Base-by-base conservation (phyloP, 2,329 filamentous ascomycete genomes). In the Tolypocladium album region DNA sequence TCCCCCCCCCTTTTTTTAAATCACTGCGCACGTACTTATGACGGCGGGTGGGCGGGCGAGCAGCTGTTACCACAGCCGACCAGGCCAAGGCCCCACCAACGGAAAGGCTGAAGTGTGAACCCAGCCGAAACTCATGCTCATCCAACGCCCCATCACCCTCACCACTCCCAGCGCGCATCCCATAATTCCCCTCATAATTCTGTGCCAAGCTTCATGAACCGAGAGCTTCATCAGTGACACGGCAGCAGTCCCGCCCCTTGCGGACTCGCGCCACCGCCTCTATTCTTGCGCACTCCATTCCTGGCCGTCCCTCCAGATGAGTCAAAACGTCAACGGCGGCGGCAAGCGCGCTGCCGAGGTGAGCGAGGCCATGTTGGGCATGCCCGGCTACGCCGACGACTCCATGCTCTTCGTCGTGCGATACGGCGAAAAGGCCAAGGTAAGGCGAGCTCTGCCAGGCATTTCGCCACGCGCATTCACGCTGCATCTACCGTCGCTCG, bases 361-460 rank as follows among this genome's bases (percentile, higher is more conserved):
- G 31, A 64, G 63, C 60, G 61, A 67, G 11, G 65, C 67, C 43
- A 66, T 70, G 66, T 64, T 69, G 12, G 60, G 57, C 24, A 55
- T 70, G 1, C 66, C 69, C 1, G 68, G 66, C 22, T 71, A 71
- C 43, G 67, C 67, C 12, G 66, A 71, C 58, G 69, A 72, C 60
- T 67, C 67, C 31, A 65, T 72, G 62, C 63, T 72, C 56, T 70
- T 68, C 45, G 61, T 70, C 7, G 58, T 68, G 17, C 67, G 70
- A 40, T 71, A 70, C 52, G 60, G 65, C 2, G 43, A 56, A 31
- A 57, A 60, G 34, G 67, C 60, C 57, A 66, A 69, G 66, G 70
- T 71, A 57, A 20, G 43, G 5, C n/a, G 3, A 27, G 13, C 31
- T 55, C 57, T 24, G 20, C 55, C 34, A 8, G 31, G n/a, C 56